Conservation (phyloP, 2,329 filamentous ascomycete genomes). For the Trichophyton schoenleinii region DNA sequence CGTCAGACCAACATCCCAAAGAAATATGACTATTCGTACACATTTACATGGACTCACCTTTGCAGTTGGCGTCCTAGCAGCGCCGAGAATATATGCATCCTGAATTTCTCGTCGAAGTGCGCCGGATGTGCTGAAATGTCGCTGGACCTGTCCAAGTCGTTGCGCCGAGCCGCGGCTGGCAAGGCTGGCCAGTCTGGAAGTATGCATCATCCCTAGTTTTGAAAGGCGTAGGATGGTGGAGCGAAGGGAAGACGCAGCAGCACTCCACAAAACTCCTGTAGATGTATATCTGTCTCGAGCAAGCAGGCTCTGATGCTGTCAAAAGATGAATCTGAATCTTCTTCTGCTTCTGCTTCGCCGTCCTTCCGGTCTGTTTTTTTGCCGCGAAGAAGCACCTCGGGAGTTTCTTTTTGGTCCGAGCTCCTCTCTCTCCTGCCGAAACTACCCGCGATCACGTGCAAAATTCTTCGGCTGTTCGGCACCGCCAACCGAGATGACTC, state of each 20-base stretch:
- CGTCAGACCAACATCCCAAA: no score
- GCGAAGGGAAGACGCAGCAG: neutral
- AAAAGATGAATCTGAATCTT: no score
- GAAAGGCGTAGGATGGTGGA: neutral
- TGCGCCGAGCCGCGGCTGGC: constrained; percentile 16
- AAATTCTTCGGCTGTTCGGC: neutral
- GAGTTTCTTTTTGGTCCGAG: neutral
- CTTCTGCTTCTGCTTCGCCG: neutral
- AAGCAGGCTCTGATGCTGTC: no score
- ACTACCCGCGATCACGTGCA: constrained; percentile 3
- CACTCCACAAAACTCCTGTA: neutral
- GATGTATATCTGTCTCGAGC: neutral
- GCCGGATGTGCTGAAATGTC: constrained; percentile 42
- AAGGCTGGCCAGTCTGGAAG: neutral
- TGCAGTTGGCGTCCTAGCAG: constrained; percentile 74
- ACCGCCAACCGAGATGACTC: neutral
- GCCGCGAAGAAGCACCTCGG: neutral
- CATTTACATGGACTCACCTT: constrained; percentile 45
- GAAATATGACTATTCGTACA: no score
- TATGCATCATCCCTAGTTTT: neutral
- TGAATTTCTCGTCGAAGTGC: constrained; percentile 53
- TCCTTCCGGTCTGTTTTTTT: neutral
- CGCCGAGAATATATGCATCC: constrained; percentile 89
- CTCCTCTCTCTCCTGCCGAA: neutral
- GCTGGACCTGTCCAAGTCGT: constrained; percentile 35